These are phyloP conservation scores for Pseudopithomyces chartarum DNA, from an alignment of 2,329 filamentous ascomycete species.

Conservation along the genomic window DNA sequence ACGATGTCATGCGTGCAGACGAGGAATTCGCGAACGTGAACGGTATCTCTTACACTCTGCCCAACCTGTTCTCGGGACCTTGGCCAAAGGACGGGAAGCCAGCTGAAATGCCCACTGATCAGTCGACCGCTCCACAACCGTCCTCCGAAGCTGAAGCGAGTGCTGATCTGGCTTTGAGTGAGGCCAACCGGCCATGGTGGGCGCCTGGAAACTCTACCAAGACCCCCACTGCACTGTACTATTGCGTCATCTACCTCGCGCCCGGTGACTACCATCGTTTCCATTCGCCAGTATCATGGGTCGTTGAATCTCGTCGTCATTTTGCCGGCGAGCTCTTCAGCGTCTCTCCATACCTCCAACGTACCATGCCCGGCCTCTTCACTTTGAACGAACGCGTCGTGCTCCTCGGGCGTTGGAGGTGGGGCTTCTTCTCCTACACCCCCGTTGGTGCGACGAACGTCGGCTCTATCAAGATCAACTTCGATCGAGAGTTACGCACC, in stretches of 20 bases:
- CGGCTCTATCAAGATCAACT: conserved; percentile 95
- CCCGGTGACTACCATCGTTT: conserved; percentile 98
- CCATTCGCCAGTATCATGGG: conserved; percentile 94
- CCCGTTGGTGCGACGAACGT: conserved; percentile 98
- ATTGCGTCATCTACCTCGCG: conserved; percentile 92
- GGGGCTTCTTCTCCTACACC: conserved; percentile 96
- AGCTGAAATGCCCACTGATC: conserved; percentile 67
- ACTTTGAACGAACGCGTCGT: conserved; percentile 96
- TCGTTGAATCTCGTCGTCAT: conserved; percentile 91
- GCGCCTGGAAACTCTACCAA: conserved; percentile 43
- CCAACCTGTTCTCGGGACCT: conserved; percentile 80
- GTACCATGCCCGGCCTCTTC: conserved; percentile 90
- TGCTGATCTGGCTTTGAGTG: conserved; percentile 78
- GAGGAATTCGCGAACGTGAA: conserved; percentile 95
- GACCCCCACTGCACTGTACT: conserved; percentile 75
- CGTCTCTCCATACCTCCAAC: conserved; percentile 92
- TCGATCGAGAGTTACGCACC: conserved; percentile 90
- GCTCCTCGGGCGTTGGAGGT: conserved; percentile 90
- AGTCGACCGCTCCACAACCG: conserved; percentile 69
- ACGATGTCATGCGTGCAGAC: conserved; percentile 74
- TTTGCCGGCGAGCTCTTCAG: conserved; percentile 96
- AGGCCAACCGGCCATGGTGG: conserved; percentile 59
- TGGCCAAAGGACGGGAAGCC: conserved; percentile 48
- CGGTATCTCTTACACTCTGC: conserved; percentile 92
- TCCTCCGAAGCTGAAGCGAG: conserved; percentile 82